A percentile compares a stretch with the other conserved stretches of the same genome.
Conservation (phyloP, 768 basidiomycete genomes). For the Boletus patriciae region DNA sequence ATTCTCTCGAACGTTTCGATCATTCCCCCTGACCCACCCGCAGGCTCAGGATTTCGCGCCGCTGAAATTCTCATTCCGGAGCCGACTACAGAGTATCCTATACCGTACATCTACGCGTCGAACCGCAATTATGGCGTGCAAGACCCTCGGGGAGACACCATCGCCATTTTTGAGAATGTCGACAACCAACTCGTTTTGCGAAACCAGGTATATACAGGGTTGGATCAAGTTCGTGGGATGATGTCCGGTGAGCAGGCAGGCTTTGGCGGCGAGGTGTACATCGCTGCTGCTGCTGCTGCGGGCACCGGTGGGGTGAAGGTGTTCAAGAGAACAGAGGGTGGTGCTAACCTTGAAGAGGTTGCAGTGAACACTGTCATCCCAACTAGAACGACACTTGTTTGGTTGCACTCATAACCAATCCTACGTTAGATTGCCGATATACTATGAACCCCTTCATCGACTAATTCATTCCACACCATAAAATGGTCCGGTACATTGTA, state of each 20-base stretch:
- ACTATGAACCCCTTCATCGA: too few relatives aligned
- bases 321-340: conserved; percentile 54
- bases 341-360: conserved; percentile 50
- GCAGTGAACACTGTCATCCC: conserved; percentile 54
- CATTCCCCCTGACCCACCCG: conserved; percentile 42
- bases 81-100: conserved; percentile 45
- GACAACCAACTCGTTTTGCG: conserved; percentile 41
- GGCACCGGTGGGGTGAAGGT: conserved; percentile 58
- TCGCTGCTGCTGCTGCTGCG: conserved; percentile 54
- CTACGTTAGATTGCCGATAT: too few relatives aligned
- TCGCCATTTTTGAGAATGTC: conserved; percentile 58
- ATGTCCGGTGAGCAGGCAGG: too few relatives aligned
- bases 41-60: conserved; percentile 45
- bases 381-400: conserved; percentile 55
- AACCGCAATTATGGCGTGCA: conserved; percentile 60
- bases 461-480: too few relatives aligned
- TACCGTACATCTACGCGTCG: conserved; percentile 61
- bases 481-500: too few relatives aligned
- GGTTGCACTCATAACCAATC: conserved; percentile 15
- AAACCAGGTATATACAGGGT: conserved; percentile 61
- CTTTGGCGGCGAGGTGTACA: conserved; percentile 47
- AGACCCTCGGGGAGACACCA: conserved; percentile 58
- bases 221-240: conserved; percentile 68
- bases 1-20: conserved; percentile 53
- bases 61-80: conserved; percentile 64